Evolutionary conservation across 257 asterid species (phyloP).

Genomic region (Nicotiana tabacum): DNA sequence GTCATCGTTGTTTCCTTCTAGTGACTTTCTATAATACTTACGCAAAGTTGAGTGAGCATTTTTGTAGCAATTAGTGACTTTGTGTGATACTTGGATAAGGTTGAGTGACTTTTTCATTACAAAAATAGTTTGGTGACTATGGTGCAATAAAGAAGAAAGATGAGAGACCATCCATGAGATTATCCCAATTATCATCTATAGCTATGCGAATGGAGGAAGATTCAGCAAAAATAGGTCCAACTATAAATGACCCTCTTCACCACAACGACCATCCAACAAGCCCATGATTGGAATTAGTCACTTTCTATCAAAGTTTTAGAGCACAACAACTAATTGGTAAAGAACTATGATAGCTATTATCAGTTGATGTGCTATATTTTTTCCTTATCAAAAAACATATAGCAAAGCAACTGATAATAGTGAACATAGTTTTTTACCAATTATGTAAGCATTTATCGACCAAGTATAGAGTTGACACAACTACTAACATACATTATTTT

Average conservation of each 20-base stretch:
- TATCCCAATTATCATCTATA: not conserved
- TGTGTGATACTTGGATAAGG: not conserved
- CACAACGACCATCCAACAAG: not conserved
- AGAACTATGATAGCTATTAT: no score
- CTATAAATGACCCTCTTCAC: not conserved
- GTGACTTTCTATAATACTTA: not conserved
- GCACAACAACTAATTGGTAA: not conserved
- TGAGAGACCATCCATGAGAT: not conserved
- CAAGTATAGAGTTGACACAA: not conserved
- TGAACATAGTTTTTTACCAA: not conserved
- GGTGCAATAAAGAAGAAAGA: not conserved
- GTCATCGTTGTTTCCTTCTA: not conserved
- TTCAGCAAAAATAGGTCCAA: not conserved
- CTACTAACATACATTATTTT: not conserved
- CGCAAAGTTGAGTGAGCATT: not conserved
- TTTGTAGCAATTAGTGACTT: not conserved
- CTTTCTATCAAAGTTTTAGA: not conserved
- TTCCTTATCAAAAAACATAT: not conserved
- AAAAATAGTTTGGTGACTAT: not conserved
- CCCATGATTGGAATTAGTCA: not conserved
- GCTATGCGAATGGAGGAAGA: not conserved
- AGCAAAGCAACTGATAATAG: not conserved
- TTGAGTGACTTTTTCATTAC: not conserved
- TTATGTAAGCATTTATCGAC: no score
- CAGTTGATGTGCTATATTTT: no score